Percentiles rank a stretch among this genome's conserved stretches.
Conservation (phyloP, 352 stramenopile species). For the Elongisporangium anandrum region DNA sequence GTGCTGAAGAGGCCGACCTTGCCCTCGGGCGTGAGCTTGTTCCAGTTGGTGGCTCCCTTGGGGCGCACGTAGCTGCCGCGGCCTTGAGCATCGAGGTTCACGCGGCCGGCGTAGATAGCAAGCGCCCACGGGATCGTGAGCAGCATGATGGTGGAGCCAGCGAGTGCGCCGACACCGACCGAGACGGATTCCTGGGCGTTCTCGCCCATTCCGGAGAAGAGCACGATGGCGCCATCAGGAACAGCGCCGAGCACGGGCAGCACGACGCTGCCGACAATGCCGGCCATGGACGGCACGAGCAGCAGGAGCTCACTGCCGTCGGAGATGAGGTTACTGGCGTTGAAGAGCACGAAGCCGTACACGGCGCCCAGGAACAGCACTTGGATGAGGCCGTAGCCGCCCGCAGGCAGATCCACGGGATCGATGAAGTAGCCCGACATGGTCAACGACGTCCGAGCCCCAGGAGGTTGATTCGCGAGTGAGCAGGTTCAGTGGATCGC, state of each 20-base stretch:
- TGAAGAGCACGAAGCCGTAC: constrained; percentile 97
- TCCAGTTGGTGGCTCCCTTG: constrained; percentile 76
- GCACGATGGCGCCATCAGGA: constrained; percentile 96
- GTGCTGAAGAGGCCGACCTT: constrained; percentile 63
- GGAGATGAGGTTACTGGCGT: constrained; percentile 96
- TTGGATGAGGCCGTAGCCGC: constrained; percentile 77
- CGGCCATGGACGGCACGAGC: constrained; percentile 92
- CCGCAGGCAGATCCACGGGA: constrained; percentile 74
- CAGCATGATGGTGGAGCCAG: constrained; percentile 99
- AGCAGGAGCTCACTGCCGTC: constrained; percentile 98
- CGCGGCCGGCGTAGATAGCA: constrained; percentile 90
- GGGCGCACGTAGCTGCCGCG: constrained; percentile 81
- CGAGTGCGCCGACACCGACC: constrained; percentile 97
- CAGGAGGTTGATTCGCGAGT: background rate
- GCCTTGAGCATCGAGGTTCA: constrained; percentile 91
- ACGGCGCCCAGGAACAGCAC: constrained; percentile 94
- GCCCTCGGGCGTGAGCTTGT: constrained; percentile 79
- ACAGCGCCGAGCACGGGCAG: constrained; percentile 96
- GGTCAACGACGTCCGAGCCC: background rate
- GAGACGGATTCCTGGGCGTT: constrained; percentile 94
- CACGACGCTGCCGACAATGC: constrained; percentile 96
- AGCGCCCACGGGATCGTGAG: constrained; percentile 98
- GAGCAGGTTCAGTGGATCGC: background rate
- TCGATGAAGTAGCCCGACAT: constrained; percentile 82
- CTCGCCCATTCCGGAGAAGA: constrained; percentile 94